Percentiles rank a stretch among this genome's conserved stretches.
Evolutionary conservation across 768 basidiomycete genomes (phyloP).

Genomic region (Termitomyces sp.): DNA sequence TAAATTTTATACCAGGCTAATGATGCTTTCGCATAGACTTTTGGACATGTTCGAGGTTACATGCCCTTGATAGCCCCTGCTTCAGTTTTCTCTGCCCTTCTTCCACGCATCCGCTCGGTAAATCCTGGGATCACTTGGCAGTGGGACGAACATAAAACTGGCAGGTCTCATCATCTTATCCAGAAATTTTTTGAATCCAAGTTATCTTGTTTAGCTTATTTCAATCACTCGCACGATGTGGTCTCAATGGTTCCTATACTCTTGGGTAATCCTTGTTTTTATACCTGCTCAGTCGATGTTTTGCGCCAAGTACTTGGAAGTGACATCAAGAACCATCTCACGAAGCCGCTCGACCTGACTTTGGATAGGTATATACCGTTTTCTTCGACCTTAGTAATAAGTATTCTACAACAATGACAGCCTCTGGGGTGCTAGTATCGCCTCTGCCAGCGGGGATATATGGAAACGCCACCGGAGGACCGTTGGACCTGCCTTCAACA

Average conservation of each 20-base stretch:
- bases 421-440: conserved; percentile 29
- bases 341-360: conserved; percentile 10
- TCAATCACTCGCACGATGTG: conserved; percentile 19
- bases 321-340: conserved; percentile 11
- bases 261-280: conserved; percentile 12
- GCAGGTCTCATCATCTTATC: background rate
- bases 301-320: conserved; percentile 16
- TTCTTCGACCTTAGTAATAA: background rate
- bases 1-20: background rate
- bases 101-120: conserved; percentile 5
- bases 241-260: conserved; percentile 19
- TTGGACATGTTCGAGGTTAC: conserved; percentile 8
- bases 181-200: background rate
- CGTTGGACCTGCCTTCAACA: conserved; percentile 27
- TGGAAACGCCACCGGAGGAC: conserved; percentile 30
- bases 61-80: conserved; percentile 9
- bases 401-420: conserved; percentile 2
- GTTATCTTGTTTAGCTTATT: conserved; percentile 13
- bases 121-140: conserved; percentile 13
- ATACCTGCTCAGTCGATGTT: conserved; percentile 19
- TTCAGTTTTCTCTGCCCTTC: conserved; percentile 2
- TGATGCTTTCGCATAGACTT: background rate
- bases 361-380: background rate
- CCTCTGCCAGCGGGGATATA: conserved; percentile 24
- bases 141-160: conserved; percentile 8